Percentiles rank a stretch among this genome's conserved stretches.
Conservation (phyloP, 352 stramenopile genomes). For the Globisporangium yorkense region DNA sequence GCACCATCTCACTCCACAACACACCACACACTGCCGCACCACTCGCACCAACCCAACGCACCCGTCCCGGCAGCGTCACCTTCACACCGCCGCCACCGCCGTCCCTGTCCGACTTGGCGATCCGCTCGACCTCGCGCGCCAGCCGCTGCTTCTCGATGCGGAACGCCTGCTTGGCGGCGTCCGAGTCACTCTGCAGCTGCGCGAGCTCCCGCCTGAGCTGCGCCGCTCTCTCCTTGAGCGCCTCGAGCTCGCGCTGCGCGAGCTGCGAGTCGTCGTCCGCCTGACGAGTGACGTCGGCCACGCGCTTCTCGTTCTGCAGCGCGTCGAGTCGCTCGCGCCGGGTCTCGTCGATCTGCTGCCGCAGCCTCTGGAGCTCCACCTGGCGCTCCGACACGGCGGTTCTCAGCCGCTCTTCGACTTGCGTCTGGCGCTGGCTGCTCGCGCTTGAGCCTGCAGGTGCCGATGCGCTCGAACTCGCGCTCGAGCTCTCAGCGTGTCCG, state of each 20-base stretch:
- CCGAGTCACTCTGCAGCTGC: constrained; percentile 34
- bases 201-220: constrained; percentile 34
- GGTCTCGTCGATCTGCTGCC: constrained; percentile 35
- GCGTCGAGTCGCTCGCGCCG: constrained; percentile 36
- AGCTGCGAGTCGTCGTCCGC: constrained; percentile 32
- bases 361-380: constrained; percentile 49
- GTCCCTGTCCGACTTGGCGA: constrained; percentile 31
- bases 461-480: too few species aligned
- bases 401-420: constrained; percentile 77
- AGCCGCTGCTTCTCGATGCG: constrained; percentile 43
- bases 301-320: constrained; percentile 30
- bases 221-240: constrained; percentile 29
- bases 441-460: background rate
- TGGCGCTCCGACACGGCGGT: constrained; percentile 31
- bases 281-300: constrained; percentile 30
- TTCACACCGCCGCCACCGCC: constrained; percentile 18
- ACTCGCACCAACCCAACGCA: constrained; percentile 3
- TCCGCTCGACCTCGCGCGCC: constrained; percentile 39
- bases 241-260: constrained; percentile 29
- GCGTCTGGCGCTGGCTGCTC: constrained; percentile 34
- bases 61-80: constrained; percentile 19
- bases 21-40: background rate
- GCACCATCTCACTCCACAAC: too few species aligned
- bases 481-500: too few species aligned
- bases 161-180: constrained; percentile 39